Percentiles rank a stretch among this genome's conserved stretches.
Conservation (phyloP, 75 land plant species). For the Pinus taeda region DNA sequence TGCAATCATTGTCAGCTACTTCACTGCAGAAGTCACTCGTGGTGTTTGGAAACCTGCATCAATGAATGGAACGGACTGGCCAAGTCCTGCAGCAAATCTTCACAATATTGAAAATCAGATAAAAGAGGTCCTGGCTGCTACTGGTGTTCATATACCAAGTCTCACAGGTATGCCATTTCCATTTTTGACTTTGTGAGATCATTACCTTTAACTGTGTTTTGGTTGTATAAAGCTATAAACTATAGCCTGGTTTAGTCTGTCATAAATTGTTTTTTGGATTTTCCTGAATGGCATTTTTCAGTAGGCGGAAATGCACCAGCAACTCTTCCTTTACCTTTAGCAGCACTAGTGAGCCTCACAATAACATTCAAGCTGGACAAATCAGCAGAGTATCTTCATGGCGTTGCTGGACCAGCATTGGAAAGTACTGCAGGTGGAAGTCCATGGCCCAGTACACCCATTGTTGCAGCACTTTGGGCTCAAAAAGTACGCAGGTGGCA, state of each 20-base stretch:
- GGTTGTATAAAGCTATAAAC: background rate
- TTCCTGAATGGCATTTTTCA: background rate
- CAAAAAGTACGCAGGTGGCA: constrained; percentile 89
- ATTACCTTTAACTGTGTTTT: background rate
- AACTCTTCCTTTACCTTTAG: constrained; percentile 82
- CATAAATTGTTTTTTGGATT: constrained; percentile 2
- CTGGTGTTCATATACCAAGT: constrained; percentile 56
- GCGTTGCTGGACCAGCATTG: constrained; percentile 76
- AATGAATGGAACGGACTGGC: constrained; percentile 93
- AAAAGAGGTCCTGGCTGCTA: constrained; percentile 66
- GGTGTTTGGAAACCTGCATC: constrained; percentile 79
- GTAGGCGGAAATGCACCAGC: constrained; percentile 21
- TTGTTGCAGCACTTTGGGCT: constrained; percentile 81
- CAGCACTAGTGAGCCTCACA: constrained; percentile 79
- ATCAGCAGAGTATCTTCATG: constrained; percentile 60
- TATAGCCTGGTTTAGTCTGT: background rate
- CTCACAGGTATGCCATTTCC: constrained; percentile 17
- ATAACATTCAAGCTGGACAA: constrained; percentile 84
- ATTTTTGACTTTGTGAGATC: background rate
- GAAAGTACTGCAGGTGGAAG: constrained; percentile 63
- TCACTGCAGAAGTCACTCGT: constrained; percentile 79
- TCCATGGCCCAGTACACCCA: constrained; percentile 67
- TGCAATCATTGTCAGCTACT: constrained; percentile 72
- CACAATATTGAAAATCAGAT: constrained; percentile 59
- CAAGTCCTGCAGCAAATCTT: constrained; percentile 76